Evolutionary conservation across 441 rosid species (phyloP).

Genomic region (Biscutella auriculata): DNA sequence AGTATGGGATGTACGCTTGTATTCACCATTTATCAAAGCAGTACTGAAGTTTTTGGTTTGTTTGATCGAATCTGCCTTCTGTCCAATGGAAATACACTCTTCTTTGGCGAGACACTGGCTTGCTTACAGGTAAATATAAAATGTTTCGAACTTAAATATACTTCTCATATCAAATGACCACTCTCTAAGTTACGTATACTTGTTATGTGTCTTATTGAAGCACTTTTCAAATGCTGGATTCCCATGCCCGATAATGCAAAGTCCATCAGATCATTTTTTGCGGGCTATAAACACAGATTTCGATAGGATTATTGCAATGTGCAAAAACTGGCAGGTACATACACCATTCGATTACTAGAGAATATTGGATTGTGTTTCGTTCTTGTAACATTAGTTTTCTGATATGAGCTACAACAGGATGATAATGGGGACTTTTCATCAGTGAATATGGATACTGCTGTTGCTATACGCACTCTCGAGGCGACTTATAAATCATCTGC

Average conservation of each 20-base stretch:
- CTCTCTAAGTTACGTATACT: slow-evolving; percentile 19
- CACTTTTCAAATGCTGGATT: slow-evolving; percentile 99
- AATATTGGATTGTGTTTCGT: neutral
- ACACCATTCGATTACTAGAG: neutral
- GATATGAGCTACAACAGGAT: slow-evolving; percentile 40
- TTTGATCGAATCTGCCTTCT: slow-evolving; percentile 95
- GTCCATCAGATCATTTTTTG: slow-evolving; percentile 96
- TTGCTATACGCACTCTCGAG: slow-evolving; percentile 93
- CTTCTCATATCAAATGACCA: neutral
- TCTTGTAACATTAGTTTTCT: neutral
- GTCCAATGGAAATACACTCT: slow-evolving; percentile 90
- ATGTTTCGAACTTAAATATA: neutral
- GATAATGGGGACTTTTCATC: slow-evolving; percentile 95
- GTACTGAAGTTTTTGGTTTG: slow-evolving; percentile 98
- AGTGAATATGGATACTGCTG: slow-evolving; percentile 98
- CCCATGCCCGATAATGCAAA: slow-evolving; percentile 99
- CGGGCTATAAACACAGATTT: slow-evolving; percentile 97
- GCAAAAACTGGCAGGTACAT: slow-evolving; percentile 96
- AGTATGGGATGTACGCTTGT: slow-evolving; percentile 92
- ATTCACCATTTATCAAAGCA: slow-evolving; percentile 85
- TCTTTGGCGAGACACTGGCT: slow-evolving; percentile 95
- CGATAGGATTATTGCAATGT: slow-evolving; percentile 97
- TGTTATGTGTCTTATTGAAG: slow-evolving; percentile 33
- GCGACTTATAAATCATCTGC: slow-evolving; percentile 91
- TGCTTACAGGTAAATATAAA: slow-evolving; percentile 70